Evolutionary conservation across 73 alveolate genomes (phyloP), one percentile per base, ranked within the genome.

Genomic region (Tetrahymena thermophila): DNA sequence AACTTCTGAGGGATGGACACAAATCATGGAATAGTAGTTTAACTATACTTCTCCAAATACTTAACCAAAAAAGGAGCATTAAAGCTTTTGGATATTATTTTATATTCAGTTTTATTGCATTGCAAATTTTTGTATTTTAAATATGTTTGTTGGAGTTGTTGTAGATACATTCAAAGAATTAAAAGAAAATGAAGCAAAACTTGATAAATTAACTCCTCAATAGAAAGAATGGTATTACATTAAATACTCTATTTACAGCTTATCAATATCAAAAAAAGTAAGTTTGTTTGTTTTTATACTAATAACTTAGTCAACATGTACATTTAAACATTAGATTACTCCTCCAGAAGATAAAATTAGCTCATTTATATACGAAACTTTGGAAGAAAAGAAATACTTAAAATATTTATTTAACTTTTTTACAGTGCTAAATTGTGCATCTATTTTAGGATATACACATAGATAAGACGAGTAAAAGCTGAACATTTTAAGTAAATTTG

Each of bases 191-290:
- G 94, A 94, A 43, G 35, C 95, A 85, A 85, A 28, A 0, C 40
- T 94, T 42, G 57, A 37, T 35, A 43, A 34, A 43, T 19, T 50
- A 43, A 40, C 43, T 85, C 95, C 56, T 37, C 35, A 95, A 42
- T 43, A 95, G 35, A 95, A 94, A 89, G 97, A 95, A 95, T 95
- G 97, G 97, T 95, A 84, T 85, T 35, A 95, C 10, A 95, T 95
- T 13, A 95, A 57, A 35, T 43, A 89, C 10, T 95, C 71, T 15
- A 95, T 95, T 34, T 35, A 42, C 1, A 55, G 50, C 28, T 34
- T 95, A 11, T 14, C 50, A 95, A 95, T 25, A 94, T 93, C 84
- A 34, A 95, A 85, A 89, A 25, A 43, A 85, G 85, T 55, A 34
- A 44, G 7, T 85, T n/a, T 0, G n/a, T 56, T 15, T 25, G 35